phyloP scores from a whole-genome alignment of 441 rosid species.

The Pelargonium australe region DNA sequence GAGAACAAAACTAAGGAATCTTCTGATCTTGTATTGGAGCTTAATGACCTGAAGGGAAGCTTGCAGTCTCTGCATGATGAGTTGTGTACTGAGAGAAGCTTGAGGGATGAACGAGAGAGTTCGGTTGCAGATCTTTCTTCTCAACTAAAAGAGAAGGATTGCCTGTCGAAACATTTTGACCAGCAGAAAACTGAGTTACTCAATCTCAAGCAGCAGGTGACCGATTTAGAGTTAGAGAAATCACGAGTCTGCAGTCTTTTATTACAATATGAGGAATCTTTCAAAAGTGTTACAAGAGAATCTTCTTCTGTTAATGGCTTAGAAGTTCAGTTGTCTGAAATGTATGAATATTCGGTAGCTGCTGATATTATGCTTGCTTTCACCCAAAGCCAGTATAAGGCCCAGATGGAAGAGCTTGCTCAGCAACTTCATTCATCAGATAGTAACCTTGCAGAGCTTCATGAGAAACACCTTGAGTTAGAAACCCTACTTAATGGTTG shows the following conservation, averaged over 20 bases:
- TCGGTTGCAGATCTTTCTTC: constrained; percentile 49
- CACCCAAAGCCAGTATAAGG: constrained; percentile 48
- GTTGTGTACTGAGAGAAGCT: constrained; percentile 48
- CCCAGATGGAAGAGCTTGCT: constrained; percentile 42
- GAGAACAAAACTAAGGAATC: constrained; percentile 51
- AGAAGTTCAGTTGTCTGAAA: constrained; percentile 59
- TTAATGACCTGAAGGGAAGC: constrained; percentile 40
- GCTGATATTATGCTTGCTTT: constrained; percentile 47
- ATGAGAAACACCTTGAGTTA: constrained; percentile 43
- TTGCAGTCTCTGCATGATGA: constrained; percentile 41
- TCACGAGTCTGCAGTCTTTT: constrained; percentile 37
- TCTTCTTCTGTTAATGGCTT: constrained; percentile 40
- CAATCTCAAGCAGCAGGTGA: constrained; percentile 51
- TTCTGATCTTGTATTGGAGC: constrained; percentile 40
- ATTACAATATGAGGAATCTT: constrained; percentile 41
- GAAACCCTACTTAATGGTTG: constrained; percentile 47
- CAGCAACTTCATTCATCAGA: constrained; percentile 41
- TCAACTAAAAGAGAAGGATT: constrained; percentile 47
- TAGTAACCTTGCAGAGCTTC: constrained; percentile 41
- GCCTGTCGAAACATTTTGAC: constrained; percentile 44
- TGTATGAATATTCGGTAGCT: constrained; percentile 50
- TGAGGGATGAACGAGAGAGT: constrained; percentile 43
- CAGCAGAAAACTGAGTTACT: constrained; percentile 51
- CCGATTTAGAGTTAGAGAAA: constrained; percentile 61
- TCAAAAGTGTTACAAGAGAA: constrained; percentile 35